Conservation (phyloP, 2,329 filamentous ascomycete genomes). For the Aureobasidium sp. region DNA sequence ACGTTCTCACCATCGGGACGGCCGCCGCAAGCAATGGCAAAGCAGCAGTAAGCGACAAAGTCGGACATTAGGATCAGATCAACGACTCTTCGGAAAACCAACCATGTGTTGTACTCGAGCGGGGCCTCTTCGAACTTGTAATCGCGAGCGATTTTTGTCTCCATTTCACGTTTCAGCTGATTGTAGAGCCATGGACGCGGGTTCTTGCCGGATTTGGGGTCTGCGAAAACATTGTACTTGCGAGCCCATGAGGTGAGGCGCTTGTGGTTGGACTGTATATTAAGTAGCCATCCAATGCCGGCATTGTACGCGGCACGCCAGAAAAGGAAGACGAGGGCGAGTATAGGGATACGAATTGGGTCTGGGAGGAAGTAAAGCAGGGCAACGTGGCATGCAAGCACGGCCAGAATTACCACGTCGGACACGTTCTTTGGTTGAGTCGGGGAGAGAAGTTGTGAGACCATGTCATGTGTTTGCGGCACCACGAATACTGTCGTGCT, state of each 20-base stretch:
- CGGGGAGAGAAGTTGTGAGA: constrained; percentile 90
- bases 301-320: constrained; percentile 91
- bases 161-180: constrained; percentile 79
- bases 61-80: constrained; percentile 98
- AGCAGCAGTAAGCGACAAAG: constrained; percentile 93
- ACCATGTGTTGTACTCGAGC: constrained; percentile 98
- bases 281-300: constrained; percentile 84
- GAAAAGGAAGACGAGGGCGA: constrained; percentile 79
- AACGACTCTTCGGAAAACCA: constrained; percentile 89
- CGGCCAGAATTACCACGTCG: constrained; percentile 70
- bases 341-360: constrained; percentile 63
- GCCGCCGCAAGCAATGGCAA: constrained; percentile 80
- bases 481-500: constrained; percentile 74
- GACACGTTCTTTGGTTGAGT: constrained; percentile 92
- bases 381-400: constrained; percentile 69
- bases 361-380: constrained; percentile 67
- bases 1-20: constrained; percentile 66
- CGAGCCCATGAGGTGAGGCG: constrained; percentile 82
- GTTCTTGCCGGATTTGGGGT: constrained; percentile 72
- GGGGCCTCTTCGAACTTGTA: constrained; percentile 91
- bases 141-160: constrained; percentile 89
- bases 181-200: constrained; percentile 75
- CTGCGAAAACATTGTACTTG: constrained; percentile 78
- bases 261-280: constrained; percentile 83
- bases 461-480: constrained; percentile 96